phyloP scores from a whole-genome alignment of 2,329 filamentous ascomycete genomes.

The Eutypella sp. region DNA sequence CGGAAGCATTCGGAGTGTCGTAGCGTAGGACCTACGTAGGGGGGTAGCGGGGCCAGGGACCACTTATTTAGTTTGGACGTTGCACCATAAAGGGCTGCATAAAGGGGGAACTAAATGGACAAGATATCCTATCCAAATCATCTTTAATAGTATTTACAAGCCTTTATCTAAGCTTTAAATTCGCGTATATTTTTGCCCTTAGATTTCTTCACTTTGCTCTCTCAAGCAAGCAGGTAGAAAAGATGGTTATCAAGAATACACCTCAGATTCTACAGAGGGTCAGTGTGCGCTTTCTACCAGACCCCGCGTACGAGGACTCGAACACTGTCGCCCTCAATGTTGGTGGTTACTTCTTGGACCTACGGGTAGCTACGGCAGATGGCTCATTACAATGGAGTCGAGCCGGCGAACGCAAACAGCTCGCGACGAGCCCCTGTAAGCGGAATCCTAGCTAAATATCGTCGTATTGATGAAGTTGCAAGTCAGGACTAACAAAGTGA shows the following conservation, averaged over 20 bases:
- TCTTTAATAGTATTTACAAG: background rate
- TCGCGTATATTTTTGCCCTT: background rate
- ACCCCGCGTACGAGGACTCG: constrained; percentile 17
- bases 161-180: background rate
- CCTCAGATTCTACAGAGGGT: constrained; percentile 13
- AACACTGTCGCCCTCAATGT: constrained; percentile 20
- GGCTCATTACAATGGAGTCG: constrained; percentile 17
- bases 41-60: background rate
- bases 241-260: background rate
- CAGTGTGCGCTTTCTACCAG: constrained; percentile 20
- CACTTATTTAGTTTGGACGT: background rate
- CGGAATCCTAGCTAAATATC: background rate
- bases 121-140: background rate
- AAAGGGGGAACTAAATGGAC: background rate
- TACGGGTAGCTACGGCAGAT: constrained; percentile 3
- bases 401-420: constrained; percentile 13
- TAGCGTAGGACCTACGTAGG: background rate
- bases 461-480: background rate
- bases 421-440: constrained; percentile 14
- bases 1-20: background rate
- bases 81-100: background rate
- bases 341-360: constrained; percentile 18
- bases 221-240: background rate
- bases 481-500: background rate
- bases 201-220: background rate